A percentile compares a stretch with the other conserved stretches of the same genome.
Evolutionary conservation across 306 rosid genomes (phyloP).

Genomic region (Cyamopsis tetragonoloba): DNA sequence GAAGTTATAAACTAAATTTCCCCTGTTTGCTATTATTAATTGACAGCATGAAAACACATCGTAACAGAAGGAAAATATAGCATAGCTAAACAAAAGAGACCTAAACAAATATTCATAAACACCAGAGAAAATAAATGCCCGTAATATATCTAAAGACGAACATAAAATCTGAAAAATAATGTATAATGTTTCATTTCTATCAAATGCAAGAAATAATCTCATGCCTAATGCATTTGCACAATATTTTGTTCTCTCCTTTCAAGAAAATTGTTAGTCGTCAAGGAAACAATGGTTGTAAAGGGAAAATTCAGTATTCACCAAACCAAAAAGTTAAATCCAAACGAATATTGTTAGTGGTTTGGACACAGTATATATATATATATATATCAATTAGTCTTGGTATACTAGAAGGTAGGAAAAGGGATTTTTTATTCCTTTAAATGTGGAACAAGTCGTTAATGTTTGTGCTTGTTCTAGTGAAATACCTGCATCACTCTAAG

Average conservation of each 20-base stretch:
- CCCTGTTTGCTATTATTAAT: neutral
- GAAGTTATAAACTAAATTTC: neutral
- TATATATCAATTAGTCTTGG: neutral
- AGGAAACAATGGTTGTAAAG: neutral
- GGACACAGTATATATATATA: too few relatives aligned
- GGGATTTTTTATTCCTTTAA: neutral
- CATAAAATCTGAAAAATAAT: neutral
- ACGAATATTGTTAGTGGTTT: neutral
- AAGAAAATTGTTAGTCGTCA: neutral
- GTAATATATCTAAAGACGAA: neutral
- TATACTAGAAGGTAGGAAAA: neutral
- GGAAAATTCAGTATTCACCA: neutral
- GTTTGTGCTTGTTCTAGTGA: neutral
- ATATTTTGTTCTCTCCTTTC: neutral
- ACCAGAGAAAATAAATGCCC: neutral
- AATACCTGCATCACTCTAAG: neutral
- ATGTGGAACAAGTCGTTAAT: neutral
- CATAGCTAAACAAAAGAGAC: neutral
- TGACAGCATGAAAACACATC: neutral
- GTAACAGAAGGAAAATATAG: neutral
- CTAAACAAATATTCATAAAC: neutral
- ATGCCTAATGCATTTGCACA: neutral
- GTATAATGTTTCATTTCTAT: neutral
- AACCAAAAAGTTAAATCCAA: neutral
- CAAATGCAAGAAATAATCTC: neutral